Percentiles rank a stretch among this genome's conserved stretches.
Conservation (phyloP, 2,329 filamentous ascomycete genomes). For the Penicillium hesseltinei region DNA sequence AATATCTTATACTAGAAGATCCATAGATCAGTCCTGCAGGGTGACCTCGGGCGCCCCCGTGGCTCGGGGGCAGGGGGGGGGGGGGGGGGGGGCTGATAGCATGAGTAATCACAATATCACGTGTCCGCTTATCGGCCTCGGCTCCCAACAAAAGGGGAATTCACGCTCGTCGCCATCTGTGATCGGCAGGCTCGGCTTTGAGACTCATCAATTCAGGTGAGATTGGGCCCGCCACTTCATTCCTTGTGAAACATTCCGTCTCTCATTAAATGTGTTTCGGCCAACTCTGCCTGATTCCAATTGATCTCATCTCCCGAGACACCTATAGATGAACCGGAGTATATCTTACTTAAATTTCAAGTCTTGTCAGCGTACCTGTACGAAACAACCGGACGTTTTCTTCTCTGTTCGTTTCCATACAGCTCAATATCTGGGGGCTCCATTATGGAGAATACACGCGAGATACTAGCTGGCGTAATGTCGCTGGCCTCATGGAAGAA, state of each 20-base stretch:
- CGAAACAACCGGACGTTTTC: neutral
- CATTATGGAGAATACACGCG: constrained; percentile 23
- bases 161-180: neutral
- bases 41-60: neutral
- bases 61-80: too few relatives aligned
- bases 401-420: neutral
- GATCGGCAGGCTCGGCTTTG: constrained; percentile 1
- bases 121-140: neutral
- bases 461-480: constrained; percentile 20
- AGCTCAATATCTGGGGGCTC: neutral
- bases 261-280: neutral
- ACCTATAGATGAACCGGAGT: neutral
- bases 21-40: neutral
- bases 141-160: constrained; percentile 4
- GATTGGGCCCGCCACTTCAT: neutral
- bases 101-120: constrained; percentile 5
- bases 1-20: neutral
- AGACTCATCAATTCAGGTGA: neutral
- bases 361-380: neutral
- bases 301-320: neutral
- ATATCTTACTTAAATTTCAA: neutral
- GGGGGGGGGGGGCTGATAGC: neutral
- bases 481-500: constrained; percentile 35
- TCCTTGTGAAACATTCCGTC: neutral
- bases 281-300: neutral